Base-by-base conservation (phyloP, 1,139 yeast genomes). In the Pichia sp. region DNA sequence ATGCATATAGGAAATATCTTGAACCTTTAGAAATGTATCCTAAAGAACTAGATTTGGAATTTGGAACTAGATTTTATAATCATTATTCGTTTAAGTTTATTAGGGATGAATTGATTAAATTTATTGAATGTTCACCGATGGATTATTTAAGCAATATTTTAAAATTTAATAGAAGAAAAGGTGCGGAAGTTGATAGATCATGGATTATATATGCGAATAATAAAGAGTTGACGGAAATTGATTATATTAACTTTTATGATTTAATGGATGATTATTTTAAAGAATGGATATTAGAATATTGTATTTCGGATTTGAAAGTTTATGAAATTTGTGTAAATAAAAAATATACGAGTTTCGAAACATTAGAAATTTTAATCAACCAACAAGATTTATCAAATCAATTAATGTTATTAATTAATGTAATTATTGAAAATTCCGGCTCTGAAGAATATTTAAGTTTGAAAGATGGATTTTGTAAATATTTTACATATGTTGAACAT, bases 401-500 rank as follows among this genome's bases (percentile, higher is more conserved):
- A 44, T 38, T 56, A 11, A 46, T 47, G 18, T 33, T 48, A 19
- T 46, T 56, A 27, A 41, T 54, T 22, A 43, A 46, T 14, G 33
- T 52, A 13, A 34, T 56, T 14, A 44, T 46, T 28, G 49, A 48
- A 19, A 46, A 44, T 36, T 29, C 39, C 6, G 51, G 53, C 13
- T 10, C 29, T 7, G 49, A 44, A 22, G 49, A 52, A 13, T 52
- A 50, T 36, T 31, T 50, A 10, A 18, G 28, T 29, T 30, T 28
- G 30, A 27, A 19, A 31, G 30, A 47, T 10, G 56, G 56, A 25
- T 53, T 47, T 47, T 47, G 51, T 11, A 52, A 56, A 18, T 56
- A 54, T 42, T 25, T 56, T 5, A 56, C 58, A 19, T 56, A 53
- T 25, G 38, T 56, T 33, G 56, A 54, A 19, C 57, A 54, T 46